Conservation (phyloP, 805 yeast species). For the Yamadazyma philogaea region DNA sequence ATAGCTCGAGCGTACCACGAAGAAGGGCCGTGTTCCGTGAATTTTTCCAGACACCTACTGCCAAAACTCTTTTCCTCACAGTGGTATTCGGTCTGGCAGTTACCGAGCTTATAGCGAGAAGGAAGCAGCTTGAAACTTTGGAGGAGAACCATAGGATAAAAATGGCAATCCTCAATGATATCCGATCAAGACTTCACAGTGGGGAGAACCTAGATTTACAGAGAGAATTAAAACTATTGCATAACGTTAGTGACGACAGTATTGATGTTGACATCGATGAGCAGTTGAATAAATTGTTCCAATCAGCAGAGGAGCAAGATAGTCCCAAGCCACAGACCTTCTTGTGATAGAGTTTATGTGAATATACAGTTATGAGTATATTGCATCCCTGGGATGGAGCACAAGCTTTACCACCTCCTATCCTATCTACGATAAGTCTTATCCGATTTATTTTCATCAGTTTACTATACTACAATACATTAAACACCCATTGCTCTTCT, state of each 20-base stretch:
- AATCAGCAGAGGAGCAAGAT: slow-evolving; percentile 24
- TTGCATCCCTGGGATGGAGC: no score
- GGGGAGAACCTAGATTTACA: slow-evolving; percentile 43
- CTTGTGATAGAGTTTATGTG: not conserved
- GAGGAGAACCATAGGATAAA: slow-evolving; percentile 38
- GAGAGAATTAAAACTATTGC: slow-evolving; percentile 35
- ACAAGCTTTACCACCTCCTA: no score
- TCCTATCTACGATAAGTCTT: not conserved
- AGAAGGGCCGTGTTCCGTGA: slow-evolving; percentile 24
- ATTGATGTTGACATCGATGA: slow-evolving; percentile 39
- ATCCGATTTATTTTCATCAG: not conserved
- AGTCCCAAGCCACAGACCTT: not conserved
- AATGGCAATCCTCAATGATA: slow-evolving; percentile 29
- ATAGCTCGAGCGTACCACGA: slow-evolving; percentile 2
- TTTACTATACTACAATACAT: slow-evolving; percentile 1
- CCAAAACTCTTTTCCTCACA: slow-evolving; percentile 37
- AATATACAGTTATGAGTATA: no score
- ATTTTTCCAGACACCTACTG: slow-evolving; percentile 31
- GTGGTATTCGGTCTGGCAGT: slow-evolving; percentile 44
- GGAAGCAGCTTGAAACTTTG: slow-evolving; percentile 43
- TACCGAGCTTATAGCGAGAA: slow-evolving; percentile 45
- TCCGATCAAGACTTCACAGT: slow-evolving; percentile 25
- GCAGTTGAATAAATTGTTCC: slow-evolving; percentile 33
- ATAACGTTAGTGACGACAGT: slow-evolving; percentile 22
- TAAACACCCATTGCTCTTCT: slow-evolving; percentile 20